A percentile compares a stretch with the other conserved stretches of the same genome.
phyloP scores from a whole-genome alignment of 768 basidiomycete genomes.

The Lentinula aciculospora region DNA sequence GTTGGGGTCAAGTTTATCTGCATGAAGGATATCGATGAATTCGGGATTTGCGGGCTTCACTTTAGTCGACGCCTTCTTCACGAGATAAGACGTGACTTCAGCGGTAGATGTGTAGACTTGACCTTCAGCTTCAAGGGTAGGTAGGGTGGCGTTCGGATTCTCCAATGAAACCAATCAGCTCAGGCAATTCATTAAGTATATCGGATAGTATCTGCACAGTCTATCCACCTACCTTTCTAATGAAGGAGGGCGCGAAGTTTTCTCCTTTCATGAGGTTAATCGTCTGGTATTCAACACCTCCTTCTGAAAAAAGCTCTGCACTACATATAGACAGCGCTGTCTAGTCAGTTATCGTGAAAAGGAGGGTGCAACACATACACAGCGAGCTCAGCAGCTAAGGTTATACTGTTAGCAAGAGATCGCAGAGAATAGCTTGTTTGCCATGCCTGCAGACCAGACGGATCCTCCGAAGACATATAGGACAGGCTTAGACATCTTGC shows the following conservation, averaged over 20 bases:
- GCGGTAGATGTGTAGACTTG: slow-evolving; percentile 31
- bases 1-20: slow-evolving; percentile 45
- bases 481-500: slow-evolving; percentile 16
- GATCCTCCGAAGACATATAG: slow-evolving; percentile 21
- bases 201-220: neutral
- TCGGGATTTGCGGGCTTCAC: slow-evolving; percentile 21
- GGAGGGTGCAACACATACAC: slow-evolving; percentile 9
- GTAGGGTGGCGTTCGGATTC: slow-evolving; percentile 40
- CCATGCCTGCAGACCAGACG: slow-evolving; percentile 18
- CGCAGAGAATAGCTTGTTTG: neutral
- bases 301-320: slow-evolving; percentile 33
- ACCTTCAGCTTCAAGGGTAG: slow-evolving; percentile 31
- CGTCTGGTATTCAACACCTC: slow-evolving; percentile 26
- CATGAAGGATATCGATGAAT: slow-evolving; percentile 36
- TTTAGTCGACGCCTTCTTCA: slow-evolving; percentile 30
- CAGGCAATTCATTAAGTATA: neutral
- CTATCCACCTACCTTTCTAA: slow-evolving; percentile 33
- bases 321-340: slow-evolving; percentile 19
- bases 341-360: neutral
- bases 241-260: slow-evolving; percentile 42
- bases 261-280: slow-evolving; percentile 40
- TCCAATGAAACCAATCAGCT: slow-evolving; percentile 11
- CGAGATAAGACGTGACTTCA: slow-evolving; percentile 35
- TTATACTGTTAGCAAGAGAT: neutral
- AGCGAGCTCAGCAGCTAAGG: slow-evolving; percentile 18